Conservation (phyloP, 768 basidiomycete genomes). For the Termitomyces eurrhizus region DNA sequence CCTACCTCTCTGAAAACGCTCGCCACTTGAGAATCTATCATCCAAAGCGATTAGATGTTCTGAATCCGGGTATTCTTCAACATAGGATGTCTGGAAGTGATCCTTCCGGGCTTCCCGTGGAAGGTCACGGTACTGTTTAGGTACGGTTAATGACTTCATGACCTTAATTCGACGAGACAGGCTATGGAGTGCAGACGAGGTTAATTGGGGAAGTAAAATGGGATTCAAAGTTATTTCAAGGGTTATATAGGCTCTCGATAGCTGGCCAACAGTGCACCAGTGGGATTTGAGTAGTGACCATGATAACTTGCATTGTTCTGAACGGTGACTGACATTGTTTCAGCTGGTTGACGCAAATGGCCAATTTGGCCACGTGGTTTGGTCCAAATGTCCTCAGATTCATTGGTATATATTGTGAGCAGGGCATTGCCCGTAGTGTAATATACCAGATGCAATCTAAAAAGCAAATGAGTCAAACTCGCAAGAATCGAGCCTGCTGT, state of each 20-base stretch:
- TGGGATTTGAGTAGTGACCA: background rate
- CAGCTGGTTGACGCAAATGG: background rate
- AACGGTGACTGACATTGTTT: background rate
- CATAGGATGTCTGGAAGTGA: background rate
- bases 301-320: conserved; percentile 1
- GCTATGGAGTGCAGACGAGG: background rate
- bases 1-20: conserved; percentile 6
- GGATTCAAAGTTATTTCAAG: background rate
- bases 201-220: background rate
- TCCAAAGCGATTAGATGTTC: conserved; percentile 9
- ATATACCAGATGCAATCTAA: conserved; percentile 3
- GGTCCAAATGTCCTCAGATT: background rate
- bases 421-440: background rate
- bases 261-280: background rate
- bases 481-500: background rate
- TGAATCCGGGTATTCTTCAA: background rate
- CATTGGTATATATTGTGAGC: background rate
- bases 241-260: background rate
- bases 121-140: background rate
- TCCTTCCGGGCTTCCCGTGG: background rate
- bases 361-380: background rate
- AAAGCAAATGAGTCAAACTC: background rate
- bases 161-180: background rate
- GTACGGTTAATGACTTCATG: background rate
- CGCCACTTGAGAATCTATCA: conserved; percentile 1